These are phyloP conservation scores for Phaeosphaeriaceae sp. DNA, from an alignment of 2,329 filamentous ascomycete genomes.

Conservation along the genomic window DNA sequence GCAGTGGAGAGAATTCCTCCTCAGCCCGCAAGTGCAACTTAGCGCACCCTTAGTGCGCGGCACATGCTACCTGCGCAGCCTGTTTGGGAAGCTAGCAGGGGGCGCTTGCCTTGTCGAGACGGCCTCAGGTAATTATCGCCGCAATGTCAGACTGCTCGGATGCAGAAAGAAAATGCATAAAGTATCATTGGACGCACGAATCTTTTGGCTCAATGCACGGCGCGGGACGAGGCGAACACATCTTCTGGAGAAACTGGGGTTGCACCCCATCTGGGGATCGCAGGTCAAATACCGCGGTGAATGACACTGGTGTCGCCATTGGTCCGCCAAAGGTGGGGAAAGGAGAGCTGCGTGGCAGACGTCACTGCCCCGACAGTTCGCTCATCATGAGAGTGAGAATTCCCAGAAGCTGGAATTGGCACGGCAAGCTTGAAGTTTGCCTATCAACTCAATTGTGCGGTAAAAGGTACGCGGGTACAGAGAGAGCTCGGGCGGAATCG, in stretches of 20 bases:
- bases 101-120: background rate
- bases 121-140: slow-evolving; percentile 16
- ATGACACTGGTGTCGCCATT: background rate
- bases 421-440: background rate
- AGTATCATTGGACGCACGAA: background rate
- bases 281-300: slow-evolving; percentile 16
- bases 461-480: background rate
- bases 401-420: background rate
- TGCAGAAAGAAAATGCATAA: background rate
- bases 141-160: slow-evolving; percentile 6
- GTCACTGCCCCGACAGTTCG: background rate
- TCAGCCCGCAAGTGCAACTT: background rate
- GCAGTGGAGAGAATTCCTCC: slow-evolving; percentile 2
- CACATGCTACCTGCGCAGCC: background rate
- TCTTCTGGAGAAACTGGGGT: slow-evolving; percentile 30
- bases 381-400: background rate
- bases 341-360: background rate
- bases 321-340: background rate
- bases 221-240: slow-evolving; percentile 28
- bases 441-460: background rate
- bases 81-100: background rate
- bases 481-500: slow-evolving; percentile 18
- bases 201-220: slow-evolving; percentile 13
- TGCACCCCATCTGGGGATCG: slow-evolving; percentile 15
- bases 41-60: background rate